These are phyloP conservation scores for Begonia masoniana DNA, from an alignment of 306 rosid genomes.

Conservation along the genomic window DNA sequence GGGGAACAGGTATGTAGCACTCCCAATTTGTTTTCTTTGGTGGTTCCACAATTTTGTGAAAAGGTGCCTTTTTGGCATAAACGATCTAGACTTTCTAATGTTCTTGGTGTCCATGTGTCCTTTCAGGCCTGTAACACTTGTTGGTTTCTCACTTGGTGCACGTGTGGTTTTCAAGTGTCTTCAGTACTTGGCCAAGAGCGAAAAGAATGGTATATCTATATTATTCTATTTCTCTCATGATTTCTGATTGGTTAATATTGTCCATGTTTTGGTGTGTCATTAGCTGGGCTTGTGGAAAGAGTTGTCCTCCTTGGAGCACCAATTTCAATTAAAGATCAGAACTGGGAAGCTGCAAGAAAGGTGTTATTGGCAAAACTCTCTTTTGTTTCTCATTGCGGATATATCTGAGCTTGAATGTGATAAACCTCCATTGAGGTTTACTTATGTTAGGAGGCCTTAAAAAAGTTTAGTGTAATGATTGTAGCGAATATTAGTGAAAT, in stretches of 20 bases:
- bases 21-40: not conserved
- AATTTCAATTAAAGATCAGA: conserved; percentile 34
- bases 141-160: conserved; percentile 45
- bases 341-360: conserved; percentile 40
- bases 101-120: not conserved
- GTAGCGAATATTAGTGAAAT: too few relatives aligned
- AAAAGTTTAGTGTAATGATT: too few relatives aligned
- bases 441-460: too few relatives aligned
- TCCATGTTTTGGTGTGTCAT: conserved; percentile 3
- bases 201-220: conserved; percentile 19
- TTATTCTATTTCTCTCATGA: conserved; percentile 1
- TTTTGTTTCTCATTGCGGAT: not conserved
- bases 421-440: too few relatives aligned
- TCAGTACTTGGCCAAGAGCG: conserved; percentile 26
- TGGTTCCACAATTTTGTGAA: not conserved
- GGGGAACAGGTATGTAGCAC: conserved; percentile 26
- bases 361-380: conserved; percentile 4
- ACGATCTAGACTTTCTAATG: not conserved
- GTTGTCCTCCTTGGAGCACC: conserved; percentile 46
- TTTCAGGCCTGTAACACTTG: conserved; percentile 46
- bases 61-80: too few relatives aligned
- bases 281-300: conserved; percentile 38
- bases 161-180: conserved; percentile 35
- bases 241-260: conserved; percentile 5
- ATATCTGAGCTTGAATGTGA: not conserved